Conservation (phyloP, 1,139 yeast genomes). For the Blastobotrys capitulatus region DNA sequence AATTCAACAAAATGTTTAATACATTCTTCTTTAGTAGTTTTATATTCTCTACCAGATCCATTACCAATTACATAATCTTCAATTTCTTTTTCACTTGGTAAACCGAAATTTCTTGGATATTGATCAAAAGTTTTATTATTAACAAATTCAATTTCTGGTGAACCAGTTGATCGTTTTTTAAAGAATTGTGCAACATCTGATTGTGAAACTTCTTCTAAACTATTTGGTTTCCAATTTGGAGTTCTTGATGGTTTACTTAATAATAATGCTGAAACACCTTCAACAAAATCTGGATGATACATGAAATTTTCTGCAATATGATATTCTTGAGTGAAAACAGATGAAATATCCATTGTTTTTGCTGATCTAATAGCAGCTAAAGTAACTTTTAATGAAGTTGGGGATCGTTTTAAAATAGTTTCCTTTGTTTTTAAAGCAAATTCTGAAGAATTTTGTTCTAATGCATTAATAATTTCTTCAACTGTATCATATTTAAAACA, state of each 20-base stretch:
- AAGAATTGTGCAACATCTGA: slow-evolving; percentile 27
- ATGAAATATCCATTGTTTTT: slow-evolving; percentile 50
- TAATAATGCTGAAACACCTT: slow-evolving; percentile 71
- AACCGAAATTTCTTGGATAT: slow-evolving; percentile 75
- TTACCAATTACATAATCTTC: slow-evolving; percentile 61
- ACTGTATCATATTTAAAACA: slow-evolving; percentile 59
- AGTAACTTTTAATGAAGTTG: slow-evolving; percentile 72
- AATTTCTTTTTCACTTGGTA: slow-evolving; percentile 63
- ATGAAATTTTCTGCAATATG: slow-evolving; percentile 73
- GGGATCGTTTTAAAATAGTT: slow-evolving; percentile 57
- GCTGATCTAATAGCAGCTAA: slow-evolving; percentile 66
- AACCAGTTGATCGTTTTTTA: slow-evolving; percentile 23
- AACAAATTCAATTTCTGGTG: slow-evolving; percentile 37
- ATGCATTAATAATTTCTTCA: slow-evolving; percentile 55
- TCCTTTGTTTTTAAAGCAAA: slow-evolving; percentile 61
- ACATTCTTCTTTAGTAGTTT: slow-evolving; percentile 64
- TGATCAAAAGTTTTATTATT: slow-evolving; percentile 46
- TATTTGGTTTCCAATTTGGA: slow-evolving; percentile 47
- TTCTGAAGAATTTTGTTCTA: slow-evolving; percentile 46
- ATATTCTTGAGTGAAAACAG: slow-evolving; percentile 70
- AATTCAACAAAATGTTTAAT: slow-evolving; percentile 51
- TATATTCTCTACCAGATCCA: slow-evolving; percentile 55
- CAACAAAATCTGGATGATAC: slow-evolving; percentile 58
- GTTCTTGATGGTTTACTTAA: slow-evolving; percentile 53
- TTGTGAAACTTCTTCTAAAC: slow-evolving; percentile 31